Conservation (phyloP, 306 rosid species). For the Vicia villosa region DNA sequence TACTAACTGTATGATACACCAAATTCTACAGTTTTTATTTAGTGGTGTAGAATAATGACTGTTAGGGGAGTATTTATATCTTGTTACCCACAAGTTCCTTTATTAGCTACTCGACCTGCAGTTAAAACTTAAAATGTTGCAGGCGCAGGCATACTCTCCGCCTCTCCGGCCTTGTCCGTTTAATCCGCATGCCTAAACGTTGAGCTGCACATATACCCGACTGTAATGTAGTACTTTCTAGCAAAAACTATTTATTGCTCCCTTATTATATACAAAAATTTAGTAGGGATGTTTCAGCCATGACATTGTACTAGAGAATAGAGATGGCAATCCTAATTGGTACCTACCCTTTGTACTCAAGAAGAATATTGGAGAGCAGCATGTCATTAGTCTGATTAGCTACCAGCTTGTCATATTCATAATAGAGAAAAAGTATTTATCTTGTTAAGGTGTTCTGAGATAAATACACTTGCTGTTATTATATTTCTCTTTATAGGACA, state of each 20-base stretch:
- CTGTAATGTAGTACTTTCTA: not conserved
- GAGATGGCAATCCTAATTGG: not conserved
- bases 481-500: too few species aligned
- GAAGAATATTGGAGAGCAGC: not conserved
- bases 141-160: not conserved
- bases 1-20: too few species aligned
- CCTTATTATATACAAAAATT: not conserved
- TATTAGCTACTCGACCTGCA: not conserved
- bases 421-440: not conserved
- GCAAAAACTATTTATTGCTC: not conserved
- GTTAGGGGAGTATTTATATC: not conserved
- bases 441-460: not conserved
- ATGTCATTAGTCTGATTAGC: not conserved
- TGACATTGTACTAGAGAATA: not conserved
- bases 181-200: not conserved
- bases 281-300: not conserved
- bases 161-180: not conserved
- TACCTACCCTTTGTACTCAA: not conserved
- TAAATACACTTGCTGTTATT: not conserved
- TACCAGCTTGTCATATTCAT: not conserved
- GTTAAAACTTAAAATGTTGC: not conserved
- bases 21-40: too few species aligned
- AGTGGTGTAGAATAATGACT: not conserved
- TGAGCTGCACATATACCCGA: not conserved
- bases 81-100: not conserved